Evolutionary conservation across 2,329 filamentous ascomycete genomes (phyloP), one percentile per base, ranked within the genome.

Genomic region (Cercospora citrullina): DNA sequence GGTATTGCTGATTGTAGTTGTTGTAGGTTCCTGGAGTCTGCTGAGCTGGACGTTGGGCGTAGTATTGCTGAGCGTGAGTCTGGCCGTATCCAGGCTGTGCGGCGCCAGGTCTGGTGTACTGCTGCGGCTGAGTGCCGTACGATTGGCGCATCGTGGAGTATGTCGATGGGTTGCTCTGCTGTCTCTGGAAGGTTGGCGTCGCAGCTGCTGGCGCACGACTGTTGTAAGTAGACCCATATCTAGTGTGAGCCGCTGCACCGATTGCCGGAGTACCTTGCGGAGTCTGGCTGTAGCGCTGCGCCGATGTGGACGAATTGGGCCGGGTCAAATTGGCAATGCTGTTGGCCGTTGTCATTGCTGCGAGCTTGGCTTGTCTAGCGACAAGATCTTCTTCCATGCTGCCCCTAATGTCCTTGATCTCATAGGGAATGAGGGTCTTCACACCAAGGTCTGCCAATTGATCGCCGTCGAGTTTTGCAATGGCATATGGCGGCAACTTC

Each of bases 391-490:
- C 92, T 73, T 96, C 93, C 87, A 96, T 89, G 4, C 90, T 87
- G 4, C 93, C 93, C 70, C 86, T 87, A 78, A 91, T 91, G 74
- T 93, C 88, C 62, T 90, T 88, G 6, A 86, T 88, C 68, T 91
- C 87, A 58, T 96, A 83, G 68, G 92, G 81, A 21, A 97, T 86
- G 76, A 89, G 92, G 57, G 89, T 92, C 80, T 90, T 94, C 76
- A 96, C 90, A 70, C 92, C 90, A 59, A 97, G 83, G 67, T 93
- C 91, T 31, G 90, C 90, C n/a, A 96, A 81, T 77, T 93, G 91
- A 76, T 96, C 91, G 9, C 93, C 93, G 74, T 96, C 90, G 69
- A 97, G 83, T 75, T 95, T 94, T 5, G 93, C 90, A 26, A 97
- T 91, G 1, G 91, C 91, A 76, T 93, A 95, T 1, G 93, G 93